Evolutionary conservation across 2,329 filamentous ascomycete species (phyloP).

Genomic region (Chrysosporium keratinophilum): DNA sequence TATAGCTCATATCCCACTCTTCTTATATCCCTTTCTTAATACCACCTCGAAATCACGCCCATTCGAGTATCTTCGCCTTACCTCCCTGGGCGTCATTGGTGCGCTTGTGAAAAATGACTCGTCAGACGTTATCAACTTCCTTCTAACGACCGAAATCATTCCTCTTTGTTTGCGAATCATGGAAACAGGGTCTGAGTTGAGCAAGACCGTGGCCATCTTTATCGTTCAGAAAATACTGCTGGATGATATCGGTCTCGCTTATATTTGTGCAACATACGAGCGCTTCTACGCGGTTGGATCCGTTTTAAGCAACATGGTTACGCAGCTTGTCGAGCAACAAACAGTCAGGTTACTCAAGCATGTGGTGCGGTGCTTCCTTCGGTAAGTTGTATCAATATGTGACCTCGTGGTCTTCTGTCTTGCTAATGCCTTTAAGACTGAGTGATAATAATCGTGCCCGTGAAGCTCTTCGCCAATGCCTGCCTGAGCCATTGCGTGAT

Average conservation of each 20-base stretch:
- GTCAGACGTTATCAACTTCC: conserved; percentile 96
- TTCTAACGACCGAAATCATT: conserved; percentile 96
- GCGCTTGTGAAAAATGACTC: conserved; percentile 98
- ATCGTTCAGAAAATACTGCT: conserved; percentile 98
- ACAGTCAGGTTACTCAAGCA: conserved; percentile 93
- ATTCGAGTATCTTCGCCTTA: conserved; percentile 93
- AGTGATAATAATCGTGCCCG: conserved; percentile 94
- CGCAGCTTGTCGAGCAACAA: conserved; percentile 92
- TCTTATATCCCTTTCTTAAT: conserved; percentile 96
- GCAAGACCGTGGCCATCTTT: conserved; percentile 98
- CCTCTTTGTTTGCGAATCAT: conserved; percentile 95
- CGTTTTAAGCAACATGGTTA: conserved; percentile 97
- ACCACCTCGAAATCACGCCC: conserved; percentile 96
- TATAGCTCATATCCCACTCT: conserved; percentile 88
- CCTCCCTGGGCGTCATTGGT: conserved; percentile 90
- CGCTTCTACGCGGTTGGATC: conserved; percentile 97
- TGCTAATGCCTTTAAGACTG: conserved; percentile 45
- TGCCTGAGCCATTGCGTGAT: conserved; percentile 96
- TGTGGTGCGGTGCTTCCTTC: conserved; percentile 90
- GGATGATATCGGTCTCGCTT: conserved; percentile 91
- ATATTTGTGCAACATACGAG: conserved; percentile 98
- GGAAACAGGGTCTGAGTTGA: conserved; percentile 96
- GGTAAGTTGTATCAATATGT: conserved; percentile 48
- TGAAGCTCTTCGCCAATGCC: conserved; percentile 87
- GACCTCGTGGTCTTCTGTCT: background rate